Evolutionary conservation across 2,329 filamentous ascomycete genomes (phyloP).

Genomic region (Ophiocordyceps camponoti-rufipedis): DNA sequence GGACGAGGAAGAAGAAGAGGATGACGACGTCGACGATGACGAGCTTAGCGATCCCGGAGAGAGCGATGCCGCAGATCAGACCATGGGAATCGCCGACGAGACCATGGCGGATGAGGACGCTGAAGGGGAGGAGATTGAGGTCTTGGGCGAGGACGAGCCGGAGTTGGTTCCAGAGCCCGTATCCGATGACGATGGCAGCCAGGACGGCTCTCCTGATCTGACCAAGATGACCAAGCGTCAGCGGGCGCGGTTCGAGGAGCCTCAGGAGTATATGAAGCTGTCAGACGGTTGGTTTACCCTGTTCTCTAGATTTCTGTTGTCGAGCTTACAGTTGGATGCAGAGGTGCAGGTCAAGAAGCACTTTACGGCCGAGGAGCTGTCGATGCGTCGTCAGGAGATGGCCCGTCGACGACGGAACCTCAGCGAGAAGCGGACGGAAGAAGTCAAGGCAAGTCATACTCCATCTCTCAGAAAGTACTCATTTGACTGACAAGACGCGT

Average conservation of each 20-base stretch:
- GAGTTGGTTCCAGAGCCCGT: constrained; percentile 18
- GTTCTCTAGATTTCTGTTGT: background rate
- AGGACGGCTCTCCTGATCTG: constrained; percentile 32
- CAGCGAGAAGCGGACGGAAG: constrained; percentile 46
- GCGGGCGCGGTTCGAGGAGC: constrained; percentile 36
- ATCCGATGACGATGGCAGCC: constrained; percentile 26
- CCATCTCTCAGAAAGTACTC: background rate
- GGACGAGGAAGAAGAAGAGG: constrained; percentile 27
- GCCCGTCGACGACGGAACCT: constrained; percentile 40
- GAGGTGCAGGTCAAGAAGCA: constrained; percentile 46
- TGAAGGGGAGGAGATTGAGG: constrained; percentile 25
- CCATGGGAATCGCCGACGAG: constrained; percentile 22
- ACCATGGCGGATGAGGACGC: constrained; percentile 28
- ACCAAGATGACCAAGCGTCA: constrained; percentile 44
- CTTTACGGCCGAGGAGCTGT: constrained; percentile 42
- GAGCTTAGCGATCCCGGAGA: constrained; percentile 35
- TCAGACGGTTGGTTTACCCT: constrained; percentile 31
- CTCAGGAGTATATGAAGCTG: constrained; percentile 38
- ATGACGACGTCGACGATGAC: constrained; percentile 33
- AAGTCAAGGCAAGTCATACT: constrained; percentile 32
- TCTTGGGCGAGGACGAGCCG: constrained; percentile 20
- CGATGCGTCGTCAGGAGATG: constrained; percentile 45
- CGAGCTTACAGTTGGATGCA: constrained; percentile 11
- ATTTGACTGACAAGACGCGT: background rate
- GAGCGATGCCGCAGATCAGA: constrained; percentile 24